Percentiles rank a stretch among this genome's conserved stretches.
phyloP scores from a whole-genome alignment of 1,284 basidiomycete genomes.

The Farysia itapuensis region DNA sequence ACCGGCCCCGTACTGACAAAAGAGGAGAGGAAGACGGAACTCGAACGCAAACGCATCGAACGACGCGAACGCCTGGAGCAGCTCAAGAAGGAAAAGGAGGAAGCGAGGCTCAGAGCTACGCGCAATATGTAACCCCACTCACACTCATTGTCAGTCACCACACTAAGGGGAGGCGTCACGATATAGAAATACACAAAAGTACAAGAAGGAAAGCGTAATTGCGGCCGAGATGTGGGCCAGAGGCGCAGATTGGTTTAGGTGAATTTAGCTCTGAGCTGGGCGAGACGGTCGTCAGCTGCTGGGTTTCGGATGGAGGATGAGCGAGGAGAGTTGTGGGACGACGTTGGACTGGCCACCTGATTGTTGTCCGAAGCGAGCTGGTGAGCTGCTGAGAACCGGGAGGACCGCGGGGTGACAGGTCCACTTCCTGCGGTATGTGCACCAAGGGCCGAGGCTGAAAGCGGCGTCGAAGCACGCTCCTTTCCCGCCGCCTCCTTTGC shows the following conservation, averaged over 20 bases:
- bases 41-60: conserved; percentile 46
- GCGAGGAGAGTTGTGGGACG: conserved; percentile 19
- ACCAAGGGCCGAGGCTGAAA: not conserved
- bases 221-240: no score
- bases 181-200: not conserved
- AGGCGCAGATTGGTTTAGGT: no score
- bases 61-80: conserved; percentile 30
- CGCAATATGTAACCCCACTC: no score
- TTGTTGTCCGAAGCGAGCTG: no score
- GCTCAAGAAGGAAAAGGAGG: conserved; percentile 41
- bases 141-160: no score
- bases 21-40: conserved; percentile 47
- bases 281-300: conserved; percentile 47
- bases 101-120: conserved; percentile 18
- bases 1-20: conserved; percentile 25
- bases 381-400: not conserved
- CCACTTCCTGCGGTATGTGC: not conserved
- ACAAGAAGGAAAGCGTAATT: not conserved
- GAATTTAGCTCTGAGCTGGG: conserved; percentile 52
- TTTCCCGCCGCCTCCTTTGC: not conserved
- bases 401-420: not conserved
- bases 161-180: no score
- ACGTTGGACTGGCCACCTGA: conserved; percentile 12
- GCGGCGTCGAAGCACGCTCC: not conserved
- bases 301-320: conserved; percentile 7